Conservation (phyloP, 352 stramenopile genomes). For the Pythium pyrilobum region DNA sequence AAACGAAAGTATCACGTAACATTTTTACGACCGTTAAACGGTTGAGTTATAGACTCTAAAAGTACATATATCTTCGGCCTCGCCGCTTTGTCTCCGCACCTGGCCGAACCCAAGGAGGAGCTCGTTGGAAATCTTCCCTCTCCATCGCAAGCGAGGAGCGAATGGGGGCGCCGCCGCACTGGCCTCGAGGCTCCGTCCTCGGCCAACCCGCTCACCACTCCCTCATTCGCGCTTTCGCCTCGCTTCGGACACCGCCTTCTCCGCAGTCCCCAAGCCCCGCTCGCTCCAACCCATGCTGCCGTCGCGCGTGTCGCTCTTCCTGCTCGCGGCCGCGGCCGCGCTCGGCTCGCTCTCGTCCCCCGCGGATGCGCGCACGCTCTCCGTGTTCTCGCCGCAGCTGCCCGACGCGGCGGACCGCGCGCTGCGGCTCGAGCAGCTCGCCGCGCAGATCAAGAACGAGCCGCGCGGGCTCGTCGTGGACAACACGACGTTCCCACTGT, state of each 20-base stretch:
- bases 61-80: too few species aligned
- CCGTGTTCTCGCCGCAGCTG: not conserved
- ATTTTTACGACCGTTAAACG: too few species aligned
- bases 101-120: too few species aligned
- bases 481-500: not conserved
- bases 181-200: too few species aligned
- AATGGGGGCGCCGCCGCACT: too few species aligned
- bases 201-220: too few species aligned
- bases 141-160: too few species aligned
- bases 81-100: too few species aligned
- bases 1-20: too few species aligned
- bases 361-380: not conserved
- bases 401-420: not conserved
- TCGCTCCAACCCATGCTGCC: not conserved
- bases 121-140: too few species aligned
- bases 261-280: not conserved
- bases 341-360: not conserved
- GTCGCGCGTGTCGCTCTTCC: not conserved
- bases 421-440: not conserved
- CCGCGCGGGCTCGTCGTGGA: not conserved
- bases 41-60: too few species aligned
- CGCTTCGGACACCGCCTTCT: not conserved
- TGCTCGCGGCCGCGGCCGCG: not conserved
- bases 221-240: not conserved
- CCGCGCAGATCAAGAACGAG: conserved; percentile 13